These are phyloP conservation scores for Tricholoma hemisulphureum DNA, from an alignment of 768 basidiomycete genomes.

Conservation along the genomic window DNA sequence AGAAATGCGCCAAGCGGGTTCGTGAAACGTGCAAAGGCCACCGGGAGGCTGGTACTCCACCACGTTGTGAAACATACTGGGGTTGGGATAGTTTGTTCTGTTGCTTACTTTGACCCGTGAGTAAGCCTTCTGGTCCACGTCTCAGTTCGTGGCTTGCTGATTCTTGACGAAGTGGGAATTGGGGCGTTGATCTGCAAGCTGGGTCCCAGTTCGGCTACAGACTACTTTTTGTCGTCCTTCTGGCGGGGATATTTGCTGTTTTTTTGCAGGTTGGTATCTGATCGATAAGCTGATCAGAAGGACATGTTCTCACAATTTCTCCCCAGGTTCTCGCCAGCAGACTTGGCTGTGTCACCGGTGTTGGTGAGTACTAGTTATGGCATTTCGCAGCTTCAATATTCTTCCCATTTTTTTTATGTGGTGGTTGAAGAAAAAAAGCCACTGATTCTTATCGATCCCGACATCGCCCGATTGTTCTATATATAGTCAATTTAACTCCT, in stretches of 20 bases:
- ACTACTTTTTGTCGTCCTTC: conserved; percentile 80
- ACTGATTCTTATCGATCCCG: neutral
- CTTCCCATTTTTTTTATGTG: neutral
- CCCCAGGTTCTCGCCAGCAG: conserved; percentile 70
- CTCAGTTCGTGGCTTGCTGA: neutral
- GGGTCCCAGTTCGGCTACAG: conserved; percentile 84
- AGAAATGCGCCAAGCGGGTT: conserved; percentile 4
- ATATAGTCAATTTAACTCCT: neutral
- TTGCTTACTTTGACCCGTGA: conserved; percentile 88
- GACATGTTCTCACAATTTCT: neutral
- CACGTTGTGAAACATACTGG: conserved; percentile 70
- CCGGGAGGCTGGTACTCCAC: conserved; percentile 34
- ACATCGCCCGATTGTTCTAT: neutral
- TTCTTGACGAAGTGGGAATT: conserved; percentile 60
- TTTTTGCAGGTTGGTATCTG: conserved; percentile 63
- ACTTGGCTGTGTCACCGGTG: conserved; percentile 79
- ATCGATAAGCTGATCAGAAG: conserved; percentile 2
- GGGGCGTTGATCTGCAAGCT: conserved; percentile 88
- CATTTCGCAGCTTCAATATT: neutral
- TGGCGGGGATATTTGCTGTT: conserved; percentile 80
- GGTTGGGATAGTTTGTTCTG: conserved; percentile 82
- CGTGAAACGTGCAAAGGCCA: conserved; percentile 29
- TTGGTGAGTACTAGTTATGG: conserved; percentile 46
- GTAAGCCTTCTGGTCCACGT: conserved; percentile 25
- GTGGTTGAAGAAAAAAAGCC: too few relatives aligned